A percentile compares a stretch with the other conserved stretches of the same genome.
Conservation (phyloP, 306 rosid species). For the Vicia sativa region DNA sequence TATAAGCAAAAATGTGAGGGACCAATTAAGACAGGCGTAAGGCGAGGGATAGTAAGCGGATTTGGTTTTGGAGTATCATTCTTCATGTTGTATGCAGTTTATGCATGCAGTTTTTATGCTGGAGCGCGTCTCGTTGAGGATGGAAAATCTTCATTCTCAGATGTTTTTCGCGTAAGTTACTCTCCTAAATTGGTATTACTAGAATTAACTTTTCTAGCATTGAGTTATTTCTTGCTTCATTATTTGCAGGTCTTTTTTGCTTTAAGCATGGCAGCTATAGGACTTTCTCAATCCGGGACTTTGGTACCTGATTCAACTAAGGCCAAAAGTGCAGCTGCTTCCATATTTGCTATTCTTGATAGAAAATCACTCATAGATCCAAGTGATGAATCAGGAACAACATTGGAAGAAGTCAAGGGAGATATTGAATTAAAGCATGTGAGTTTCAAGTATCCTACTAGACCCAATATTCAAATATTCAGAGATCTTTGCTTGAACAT, state of each 20-base stretch:
- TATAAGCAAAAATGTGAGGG: slow-evolving; percentile 71
- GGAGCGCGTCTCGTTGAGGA: slow-evolving; percentile 69
- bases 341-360: slow-evolving; percentile 72
- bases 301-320: slow-evolving; percentile 56
- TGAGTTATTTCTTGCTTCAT: background rate
- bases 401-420: slow-evolving; percentile 57
- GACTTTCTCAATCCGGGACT: slow-evolving; percentile 61
- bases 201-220: slow-evolving; percentile 9
- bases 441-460: slow-evolving; percentile 71
- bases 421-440: slow-evolving; percentile 62
- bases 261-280: slow-evolving; percentile 58
- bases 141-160: slow-evolving; percentile 55
- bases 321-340: slow-evolving; percentile 63
- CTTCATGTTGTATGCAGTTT: slow-evolving; percentile 48
- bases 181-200: background rate
- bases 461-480: slow-evolving; percentile 64
- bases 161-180: slow-evolving; percentile 61
- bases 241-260: slow-evolving; percentile 66
- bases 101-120: slow-evolving; percentile 54
- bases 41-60: slow-evolving; percentile 64
- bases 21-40: slow-evolving; percentile 63
- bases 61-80: slow-evolving; percentile 57
- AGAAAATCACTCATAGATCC: slow-evolving; percentile 63
- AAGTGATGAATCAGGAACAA: slow-evolving; percentile 53
- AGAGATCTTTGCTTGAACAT: slow-evolving; percentile 64